phyloP scores from a whole-genome alignment of 768 basidiomycete genomes.

The Boletus speciosus region DNA sequence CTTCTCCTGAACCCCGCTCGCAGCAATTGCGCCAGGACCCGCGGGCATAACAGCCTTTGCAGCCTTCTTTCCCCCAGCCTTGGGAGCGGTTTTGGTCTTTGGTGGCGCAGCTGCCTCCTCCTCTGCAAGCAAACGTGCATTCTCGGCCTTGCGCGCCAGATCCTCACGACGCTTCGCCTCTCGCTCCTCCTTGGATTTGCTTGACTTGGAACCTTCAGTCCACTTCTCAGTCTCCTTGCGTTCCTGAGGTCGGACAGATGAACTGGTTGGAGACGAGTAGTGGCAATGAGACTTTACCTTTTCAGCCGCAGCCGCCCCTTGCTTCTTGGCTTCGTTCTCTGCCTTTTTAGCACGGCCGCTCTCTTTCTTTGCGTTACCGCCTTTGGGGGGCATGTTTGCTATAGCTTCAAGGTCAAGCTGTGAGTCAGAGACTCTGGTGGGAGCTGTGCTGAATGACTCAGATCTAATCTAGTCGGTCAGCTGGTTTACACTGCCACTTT shows the following conservation, averaged over 20 bases:
- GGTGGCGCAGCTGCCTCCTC: conserved; percentile 66
- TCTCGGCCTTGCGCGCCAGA: conserved; percentile 82
- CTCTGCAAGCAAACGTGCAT: conserved; percentile 79
- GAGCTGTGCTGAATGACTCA: conserved; percentile 18
- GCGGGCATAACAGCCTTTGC: conserved; percentile 57
- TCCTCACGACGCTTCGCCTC: conserved; percentile 81
- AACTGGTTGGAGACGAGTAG: background rate
- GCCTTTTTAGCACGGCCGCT: conserved; percentile 86
- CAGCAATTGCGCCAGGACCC: conserved; percentile 81
- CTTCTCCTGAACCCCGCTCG: conserved; percentile 51
- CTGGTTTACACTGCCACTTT: conserved; percentile 24
- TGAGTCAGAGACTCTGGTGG: background rate
- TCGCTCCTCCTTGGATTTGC: conserved; percentile 68
- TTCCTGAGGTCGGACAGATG: conserved; percentile 45
- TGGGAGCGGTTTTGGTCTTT: conserved; percentile 62
- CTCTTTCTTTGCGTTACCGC: conserved; percentile 90
- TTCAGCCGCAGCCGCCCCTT: conserved; percentile 54
- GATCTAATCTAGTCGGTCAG: conserved; percentile 21
- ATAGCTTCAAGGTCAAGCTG: conserved; percentile 3
- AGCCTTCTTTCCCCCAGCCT: conserved; percentile 58
- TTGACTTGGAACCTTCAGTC: conserved; percentile 62
- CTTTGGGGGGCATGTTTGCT: conserved; percentile 74
- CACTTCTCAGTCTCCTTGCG: conserved; percentile 66
- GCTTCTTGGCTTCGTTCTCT: conserved; percentile 84
- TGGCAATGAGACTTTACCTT: conserved; percentile 40